These are phyloP conservation scores for Neonectria hederae DNA, from an alignment of 2,329 filamentous ascomycete species.

Conservation along the genomic window DNA sequence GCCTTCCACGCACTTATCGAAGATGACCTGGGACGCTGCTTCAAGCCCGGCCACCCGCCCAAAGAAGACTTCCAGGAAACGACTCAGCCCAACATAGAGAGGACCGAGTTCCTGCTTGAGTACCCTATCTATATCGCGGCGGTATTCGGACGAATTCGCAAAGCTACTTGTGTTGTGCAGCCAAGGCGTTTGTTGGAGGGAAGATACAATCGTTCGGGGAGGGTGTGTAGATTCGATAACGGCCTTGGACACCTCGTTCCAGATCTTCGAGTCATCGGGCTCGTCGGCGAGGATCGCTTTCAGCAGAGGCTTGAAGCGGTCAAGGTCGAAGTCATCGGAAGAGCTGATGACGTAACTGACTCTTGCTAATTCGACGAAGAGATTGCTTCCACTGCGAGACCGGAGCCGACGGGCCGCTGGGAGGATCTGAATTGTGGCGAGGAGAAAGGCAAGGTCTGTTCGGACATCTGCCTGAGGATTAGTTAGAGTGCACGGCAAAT, in stretches of 20 bases:
- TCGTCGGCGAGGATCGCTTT: constrained; percentile 40
- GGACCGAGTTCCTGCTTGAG: constrained; percentile 48
- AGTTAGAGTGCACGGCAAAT: too few relatives aligned
- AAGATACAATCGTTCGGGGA: constrained; percentile 38
- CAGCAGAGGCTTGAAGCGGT: constrained; percentile 47
- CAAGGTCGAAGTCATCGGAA: constrained; percentile 32
- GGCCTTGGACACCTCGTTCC: constrained; percentile 48
- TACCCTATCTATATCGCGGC: constrained; percentile 48
- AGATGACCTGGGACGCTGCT: too few relatives aligned
- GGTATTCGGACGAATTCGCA: constrained; percentile 49
- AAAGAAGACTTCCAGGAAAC: too few relatives aligned
- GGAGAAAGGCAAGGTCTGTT: too few relatives aligned
- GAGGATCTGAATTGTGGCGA: too few relatives aligned
- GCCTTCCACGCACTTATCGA: constrained; percentile 45
- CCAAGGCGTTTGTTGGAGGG: constrained; percentile 45
- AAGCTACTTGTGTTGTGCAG: too few relatives aligned
- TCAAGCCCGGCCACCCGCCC: too few relatives aligned
- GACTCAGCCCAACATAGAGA: constrained; percentile 49
- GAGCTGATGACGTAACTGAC: too few relatives aligned
- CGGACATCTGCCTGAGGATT: too few relatives aligned
- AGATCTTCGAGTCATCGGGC: constrained; percentile 46
- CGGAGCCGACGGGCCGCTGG: too few relatives aligned
- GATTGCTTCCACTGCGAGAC: too few relatives aligned
- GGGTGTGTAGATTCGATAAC: constrained; percentile 29
- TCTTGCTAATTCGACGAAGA: too few relatives aligned